Percentiles rank a stretch among this genome's conserved stretches.
Conservation (phyloP, 345 rosid species). For the Geranium rotundifolium region DNA sequence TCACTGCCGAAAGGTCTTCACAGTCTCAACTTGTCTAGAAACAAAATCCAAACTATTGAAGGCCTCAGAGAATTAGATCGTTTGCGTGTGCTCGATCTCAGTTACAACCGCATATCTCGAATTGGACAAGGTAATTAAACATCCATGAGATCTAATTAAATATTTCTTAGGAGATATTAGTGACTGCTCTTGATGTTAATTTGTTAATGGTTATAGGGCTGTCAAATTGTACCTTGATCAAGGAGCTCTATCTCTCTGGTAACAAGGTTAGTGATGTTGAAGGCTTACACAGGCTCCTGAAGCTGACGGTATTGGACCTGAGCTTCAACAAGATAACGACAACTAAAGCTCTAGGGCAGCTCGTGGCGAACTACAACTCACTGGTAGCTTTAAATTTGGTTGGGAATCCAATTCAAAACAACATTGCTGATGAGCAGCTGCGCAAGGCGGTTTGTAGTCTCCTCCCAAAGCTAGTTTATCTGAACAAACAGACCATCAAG, state of each 20-base stretch:
- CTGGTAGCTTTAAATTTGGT: constrained; percentile 63
- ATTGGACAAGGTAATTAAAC: constrained; percentile 66
- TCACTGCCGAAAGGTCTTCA: constrained; percentile 87
- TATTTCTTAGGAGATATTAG: background rate
- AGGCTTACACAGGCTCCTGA: constrained; percentile 80
- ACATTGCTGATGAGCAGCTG: constrained; percentile 67
- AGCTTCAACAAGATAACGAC: constrained; percentile 96
- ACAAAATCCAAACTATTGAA: constrained; percentile 67
- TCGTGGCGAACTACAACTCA: constrained; percentile 79
- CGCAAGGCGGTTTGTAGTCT: constrained; percentile 60
- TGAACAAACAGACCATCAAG: constrained; percentile 75
- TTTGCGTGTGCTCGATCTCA: constrained; percentile 66
- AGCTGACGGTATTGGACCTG: constrained; percentile 72
- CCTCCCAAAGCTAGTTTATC: constrained; percentile 68
- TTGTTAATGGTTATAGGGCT: constrained; percentile 35
- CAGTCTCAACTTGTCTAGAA: constrained; percentile 61
- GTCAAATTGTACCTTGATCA: constrained; percentile 71
- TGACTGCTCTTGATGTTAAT: constrained; percentile 4
- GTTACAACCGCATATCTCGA: constrained; percentile 82
- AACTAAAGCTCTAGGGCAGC: constrained; percentile 73
- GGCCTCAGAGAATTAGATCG: constrained; percentile 79
- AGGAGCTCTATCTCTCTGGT: constrained; percentile 82
- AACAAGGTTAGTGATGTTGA: constrained; percentile 83
- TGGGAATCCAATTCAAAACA: constrained; percentile 77
- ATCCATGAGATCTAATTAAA: background rate